Evolutionary conservation across 345 rosid species (phyloP), one percentile per base, ranked within the genome.

Genomic region (Geranium brycei): DNA sequence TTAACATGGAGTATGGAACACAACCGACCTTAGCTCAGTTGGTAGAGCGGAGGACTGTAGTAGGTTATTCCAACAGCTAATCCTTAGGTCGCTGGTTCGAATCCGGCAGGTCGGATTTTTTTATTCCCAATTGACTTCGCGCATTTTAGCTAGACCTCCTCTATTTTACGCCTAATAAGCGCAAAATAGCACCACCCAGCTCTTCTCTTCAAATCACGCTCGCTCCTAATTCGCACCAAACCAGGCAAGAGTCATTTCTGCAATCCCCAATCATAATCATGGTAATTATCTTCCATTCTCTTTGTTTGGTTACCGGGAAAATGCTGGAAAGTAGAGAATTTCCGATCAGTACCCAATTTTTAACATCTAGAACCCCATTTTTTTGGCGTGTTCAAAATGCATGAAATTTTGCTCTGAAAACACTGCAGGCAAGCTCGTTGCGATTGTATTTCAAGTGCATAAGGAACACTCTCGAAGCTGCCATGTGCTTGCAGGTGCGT

Each of bases 31-130:
- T 92, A 84, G 98, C 98, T 92, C 91, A 92, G 95, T 83, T 91
- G 98, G 95, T 30, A 92, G 96, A 87, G 98, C 95, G 97, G 98
- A 87, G 95, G 95, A 92, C 97, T 89, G 97, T 87, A 92, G 97
- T 82, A 0, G 68, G 53, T 2, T 8, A 11, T 8, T 47, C 15
- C 53, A 8, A 47, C 53, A 47, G 53, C 13, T 11, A 2, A 47
- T 47, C 53, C 53, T 47, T 47, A 47, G 15, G 14, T 47, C 53
- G 13, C 53, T 47, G 53, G 53, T 47, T 47, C 15, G 53, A 47
- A 13, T 47, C 53, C 53, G 53, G 53, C 53, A 47, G 53, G 53
- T 47, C 15, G 53, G 53, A 47, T 47, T 7, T 47, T 47, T 47
- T 47, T 35, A 4, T 35, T 35, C 10, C 1, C 10, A 7, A 35